Evolutionary conservation across 2,329 filamentous ascomycete genomes (phyloP), one percentile per base, ranked within the genome.

Genomic region (Monilinia fructicola): DNA sequence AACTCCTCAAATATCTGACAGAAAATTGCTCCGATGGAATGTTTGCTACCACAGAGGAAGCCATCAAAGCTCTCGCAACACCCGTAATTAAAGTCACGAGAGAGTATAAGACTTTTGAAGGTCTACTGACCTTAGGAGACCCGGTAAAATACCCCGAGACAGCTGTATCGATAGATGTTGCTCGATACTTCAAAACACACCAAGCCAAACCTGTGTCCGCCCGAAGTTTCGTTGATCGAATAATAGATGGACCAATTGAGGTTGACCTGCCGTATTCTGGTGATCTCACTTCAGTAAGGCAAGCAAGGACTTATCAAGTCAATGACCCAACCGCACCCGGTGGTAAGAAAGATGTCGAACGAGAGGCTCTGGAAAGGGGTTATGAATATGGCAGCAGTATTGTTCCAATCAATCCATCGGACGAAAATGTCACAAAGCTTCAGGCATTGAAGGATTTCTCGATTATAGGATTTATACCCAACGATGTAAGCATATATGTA

Each of bases 381-480:
- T 99, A 94, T 74, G 89, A 92, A 74, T 99, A 99, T 76, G 95
- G 95, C 55, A 86, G 93, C 66, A 97, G 94, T 0, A 92, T 91
- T 2, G 94, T 99, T 1, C 89, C 90, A 71, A 97, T 99, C 71
- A 91, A 87, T 71, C 89, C 93, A 72, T 90, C 90, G 0, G 94
- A 99, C 73, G 85, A 90, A 76, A 92, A 93, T 71, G 87, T 97
- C 67, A 96, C 92, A n/a, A 93, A 90, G 70, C 83, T 97, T 44
- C 89, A 96, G 73, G 95, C 92, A 0, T 78, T 80, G 12, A 88
- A 90, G 67, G 84, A 85, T 10, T 87, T 98, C 67, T 89, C 92
- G 4, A 89, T 99, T 53, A 81, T 99, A 62, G 95, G 95, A 0
- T 99, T 99, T 73, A 85, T 98, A 40, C 86, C 87, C 3, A 85